Evolutionary conservation across 352 stramenopile genomes (phyloP).

Genomic region (Phytophthora pseudosyringae): DNA sequence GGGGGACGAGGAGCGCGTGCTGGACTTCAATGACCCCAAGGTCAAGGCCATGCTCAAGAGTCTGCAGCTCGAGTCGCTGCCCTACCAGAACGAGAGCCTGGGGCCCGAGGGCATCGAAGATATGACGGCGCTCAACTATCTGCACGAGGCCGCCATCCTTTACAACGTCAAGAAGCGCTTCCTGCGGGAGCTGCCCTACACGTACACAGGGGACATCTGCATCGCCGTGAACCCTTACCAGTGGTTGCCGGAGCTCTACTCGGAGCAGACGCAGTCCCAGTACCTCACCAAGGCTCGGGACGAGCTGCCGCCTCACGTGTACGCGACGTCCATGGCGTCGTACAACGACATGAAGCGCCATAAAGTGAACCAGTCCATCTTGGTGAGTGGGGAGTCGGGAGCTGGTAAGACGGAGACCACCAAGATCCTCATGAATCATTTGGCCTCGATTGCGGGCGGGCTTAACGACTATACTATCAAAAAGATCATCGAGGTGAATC

Average conservation of each 20-base stretch:
- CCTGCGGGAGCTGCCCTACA: conserved; percentile 92
- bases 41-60: conserved; percentile 66
- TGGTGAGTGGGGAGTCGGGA: conserved; percentile 88
- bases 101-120: conserved; percentile 74
- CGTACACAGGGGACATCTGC: conserved; percentile 96
- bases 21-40: conserved; percentile 81
- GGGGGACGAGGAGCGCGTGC: conserved; percentile 53
- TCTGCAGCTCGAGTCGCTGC: conserved; percentile 73
- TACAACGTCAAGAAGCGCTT: conserved; percentile 93
- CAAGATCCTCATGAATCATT: conserved; percentile 91
- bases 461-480: conserved; percentile 81
- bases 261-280: conserved; percentile 63
- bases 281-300: conserved; percentile 74
- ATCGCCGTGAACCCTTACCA: conserved; percentile 98
- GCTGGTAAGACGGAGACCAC: conserved; percentile 91
- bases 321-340: conserved; percentile 70
- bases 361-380: conserved; percentile 81
- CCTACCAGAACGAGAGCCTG: conserved; percentile 81
- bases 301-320: conserved; percentile 73
- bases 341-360: conserved; percentile 74
- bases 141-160: conserved; percentile 92
- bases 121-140: conserved; percentile 89
- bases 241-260: conserved; percentile 89
- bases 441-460: conserved; percentile 72
- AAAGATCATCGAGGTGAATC: conserved; percentile 86